Evolutionary conservation across 371 early-diverging fungal genomes (phyloP).

Genomic region (Circinella minor): DNA sequence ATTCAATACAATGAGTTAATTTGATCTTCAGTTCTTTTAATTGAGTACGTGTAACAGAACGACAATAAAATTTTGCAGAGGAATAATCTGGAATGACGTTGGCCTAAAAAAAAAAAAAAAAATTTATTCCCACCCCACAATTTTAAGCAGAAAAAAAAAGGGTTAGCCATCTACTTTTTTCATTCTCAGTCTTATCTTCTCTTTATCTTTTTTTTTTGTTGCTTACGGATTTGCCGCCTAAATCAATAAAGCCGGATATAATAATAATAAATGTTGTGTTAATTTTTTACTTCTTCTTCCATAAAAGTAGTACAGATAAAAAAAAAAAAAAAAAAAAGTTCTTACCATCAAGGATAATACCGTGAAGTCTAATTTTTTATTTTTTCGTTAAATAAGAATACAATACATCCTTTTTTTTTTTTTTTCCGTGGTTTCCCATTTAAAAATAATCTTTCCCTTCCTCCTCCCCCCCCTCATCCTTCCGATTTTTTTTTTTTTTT

Average conservation of each 20-base stretch:
- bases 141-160: background rate
- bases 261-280: background rate
- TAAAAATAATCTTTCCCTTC: no score
- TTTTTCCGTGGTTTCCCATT: background rate
- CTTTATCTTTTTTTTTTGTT: background rate
- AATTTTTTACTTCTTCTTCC: no score
- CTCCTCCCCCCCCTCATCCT: no score
- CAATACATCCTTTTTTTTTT: background rate
- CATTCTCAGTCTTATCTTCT: background rate
- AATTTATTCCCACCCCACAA: background rate
- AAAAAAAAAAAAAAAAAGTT: background rate
- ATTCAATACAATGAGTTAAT: conserved; percentile 60
- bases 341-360: conserved; percentile 68
- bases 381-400: background rate
- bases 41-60: conserved; percentile 57
- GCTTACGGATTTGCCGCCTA: conserved; percentile 9
- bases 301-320: no score
- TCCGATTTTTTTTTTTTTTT: background rate
- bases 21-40: conserved; percentile 52
- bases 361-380: conserved; percentile 59
- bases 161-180: background rate
- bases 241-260: background rate
- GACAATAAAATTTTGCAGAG: conserved; percentile 56
- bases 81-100: conserved; percentile 71
- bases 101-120: conserved; percentile 8